Evolutionary conservation across 495 filamentous ascomycete species (phyloP).

Genomic region (Letharia lupina): DNA sequence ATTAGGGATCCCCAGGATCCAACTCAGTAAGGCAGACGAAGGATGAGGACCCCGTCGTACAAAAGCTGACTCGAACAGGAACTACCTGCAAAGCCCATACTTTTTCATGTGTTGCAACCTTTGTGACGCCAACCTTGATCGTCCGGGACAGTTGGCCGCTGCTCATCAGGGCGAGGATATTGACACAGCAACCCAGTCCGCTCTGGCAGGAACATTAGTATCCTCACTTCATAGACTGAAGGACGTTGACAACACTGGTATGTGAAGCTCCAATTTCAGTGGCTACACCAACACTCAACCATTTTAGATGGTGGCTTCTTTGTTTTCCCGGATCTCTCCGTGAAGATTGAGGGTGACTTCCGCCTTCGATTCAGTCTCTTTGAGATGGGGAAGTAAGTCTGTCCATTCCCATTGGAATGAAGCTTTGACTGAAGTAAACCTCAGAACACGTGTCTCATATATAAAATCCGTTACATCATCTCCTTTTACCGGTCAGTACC

Average conservation of each 20-base stretch:
- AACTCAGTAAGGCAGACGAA: conserved; percentile 48
- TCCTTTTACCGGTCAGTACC: conserved; percentile 56
- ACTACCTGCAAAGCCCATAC: conserved; percentile 69
- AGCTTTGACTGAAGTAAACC: conserved; percentile 27
- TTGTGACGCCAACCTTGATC: conserved; percentile 55
- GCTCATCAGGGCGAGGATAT: conserved; percentile 26
- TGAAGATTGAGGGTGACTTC: conserved; percentile 71
- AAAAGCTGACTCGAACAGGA: conserved; percentile 39
- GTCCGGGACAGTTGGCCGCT: conserved; percentile 42
- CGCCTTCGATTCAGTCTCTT: conserved; percentile 79
- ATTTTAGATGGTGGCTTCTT: conserved; percentile 81
- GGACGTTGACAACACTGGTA: conserved; percentile 76
- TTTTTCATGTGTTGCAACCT: conserved; percentile 72
- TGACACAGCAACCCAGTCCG: conserved; percentile 30
- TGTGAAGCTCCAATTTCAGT: conserved; percentile 19
- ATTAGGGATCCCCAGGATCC: conserved; percentile 65
- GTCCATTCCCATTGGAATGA: conserved; percentile 17
- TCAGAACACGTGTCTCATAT: conserved; percentile 47
- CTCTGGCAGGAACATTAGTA: conserved; percentile 71
- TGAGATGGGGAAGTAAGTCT: conserved; percentile 65
- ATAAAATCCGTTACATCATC: conserved; percentile 67
- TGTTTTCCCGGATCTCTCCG: conserved; percentile 89
- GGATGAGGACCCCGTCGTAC: conserved; percentile 3
- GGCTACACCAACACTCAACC: conserved; percentile 10
- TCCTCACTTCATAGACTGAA: conserved; percentile 92